These are phyloP conservation scores for Oehlia diaphana DNA, from an alignment of 192 early-diverging fungal genomes.

Conservation along the genomic window DNA sequence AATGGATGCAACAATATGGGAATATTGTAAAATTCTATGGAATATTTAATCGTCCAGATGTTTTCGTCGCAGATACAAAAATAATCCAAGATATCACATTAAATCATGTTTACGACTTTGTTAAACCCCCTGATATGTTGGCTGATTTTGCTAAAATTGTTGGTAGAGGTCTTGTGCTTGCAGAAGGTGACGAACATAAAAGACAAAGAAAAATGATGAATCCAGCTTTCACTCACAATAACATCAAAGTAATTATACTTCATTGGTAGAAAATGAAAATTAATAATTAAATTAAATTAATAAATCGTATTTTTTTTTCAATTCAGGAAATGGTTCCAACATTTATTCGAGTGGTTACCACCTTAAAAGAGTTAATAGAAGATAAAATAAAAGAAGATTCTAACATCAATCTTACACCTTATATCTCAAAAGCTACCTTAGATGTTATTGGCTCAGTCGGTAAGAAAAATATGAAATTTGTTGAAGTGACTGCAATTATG, in stretches of 20 bases:
- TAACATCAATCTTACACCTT: constrained; percentile 41
- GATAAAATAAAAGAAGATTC: constrained; percentile 25
- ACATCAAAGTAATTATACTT: constrained; percentile 41
- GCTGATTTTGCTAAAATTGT: constrained; percentile 36
- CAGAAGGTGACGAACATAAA: constrained; percentile 51
- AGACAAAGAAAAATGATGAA: constrained; percentile 59
- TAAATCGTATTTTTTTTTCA: too few species aligned
- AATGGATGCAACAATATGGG: constrained; percentile 53
- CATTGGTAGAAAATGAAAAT: neutral
- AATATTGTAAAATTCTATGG: constrained; percentile 49
- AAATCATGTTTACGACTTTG: constrained; percentile 47
- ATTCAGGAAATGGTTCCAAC: constrained; percentile 17
- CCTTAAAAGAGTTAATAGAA: constrained; percentile 40
- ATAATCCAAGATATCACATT: constrained; percentile 46
- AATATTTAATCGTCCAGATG: constrained; percentile 37
- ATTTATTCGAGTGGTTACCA: constrained; percentile 35
- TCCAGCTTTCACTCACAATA: constrained; percentile 48
- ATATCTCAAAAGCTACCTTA: constrained; percentile 41
- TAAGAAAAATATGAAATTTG: neutral
- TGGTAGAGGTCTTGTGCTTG: constrained; percentile 50
- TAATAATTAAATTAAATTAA: too few species aligned
- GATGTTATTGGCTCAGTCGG: constrained; percentile 49
- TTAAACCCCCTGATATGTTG: constrained; percentile 33
- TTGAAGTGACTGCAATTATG: neutral
- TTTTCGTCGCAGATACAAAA: constrained; percentile 51